phyloP scores from a whole-genome alignment of 2,329 filamentous ascomycete species.

The Fusarium equiseti region DNA sequence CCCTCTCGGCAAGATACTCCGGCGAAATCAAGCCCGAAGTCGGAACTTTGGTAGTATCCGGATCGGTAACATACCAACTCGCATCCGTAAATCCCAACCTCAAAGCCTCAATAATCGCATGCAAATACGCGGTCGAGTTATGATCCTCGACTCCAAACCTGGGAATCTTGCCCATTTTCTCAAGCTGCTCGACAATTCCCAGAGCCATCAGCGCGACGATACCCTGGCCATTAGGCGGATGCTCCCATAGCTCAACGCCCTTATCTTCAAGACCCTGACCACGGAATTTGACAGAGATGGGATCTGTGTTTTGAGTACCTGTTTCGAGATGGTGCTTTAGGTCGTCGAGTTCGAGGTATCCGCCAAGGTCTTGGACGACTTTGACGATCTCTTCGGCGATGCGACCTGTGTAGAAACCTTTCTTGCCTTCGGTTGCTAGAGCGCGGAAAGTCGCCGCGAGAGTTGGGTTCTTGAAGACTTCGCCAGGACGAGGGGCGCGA shows the following conservation, averaged over 20 bases:
- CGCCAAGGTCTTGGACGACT: conserved; percentile 80
- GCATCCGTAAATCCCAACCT: conserved; percentile 92
- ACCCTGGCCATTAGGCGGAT: conserved; percentile 95
- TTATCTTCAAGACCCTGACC: conserved; percentile 66
- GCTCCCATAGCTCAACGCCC: conserved; percentile 91
- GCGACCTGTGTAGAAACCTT: conserved; percentile 89
- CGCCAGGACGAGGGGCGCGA: conserved; percentile 81
- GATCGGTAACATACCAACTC: conserved; percentile 90
- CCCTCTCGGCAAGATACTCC: conserved; percentile 80
- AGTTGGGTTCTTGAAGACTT: conserved; percentile 88
- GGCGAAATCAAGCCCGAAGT: conserved; percentile 75
- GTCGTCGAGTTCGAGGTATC: conserved; percentile 83
- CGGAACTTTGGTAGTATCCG: conserved; percentile 77
- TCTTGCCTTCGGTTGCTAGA: conserved; percentile 83
- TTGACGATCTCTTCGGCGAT: conserved; percentile 86
- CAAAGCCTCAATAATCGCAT: conserved; percentile 88
- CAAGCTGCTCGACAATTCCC: conserved; percentile 89
- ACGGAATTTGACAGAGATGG: conserved; percentile 84
- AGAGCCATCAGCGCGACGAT: conserved; percentile 95
- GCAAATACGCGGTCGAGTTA: conserved; percentile 84
- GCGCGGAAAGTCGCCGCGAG: conserved; percentile 85
- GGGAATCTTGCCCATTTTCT: conserved; percentile 79
- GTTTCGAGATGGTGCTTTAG: conserved; percentile 76
- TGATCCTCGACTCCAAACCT: conserved; percentile 78
- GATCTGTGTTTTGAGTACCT: conserved; percentile 82